Base-by-base conservation (phyloP, 1,284 basidiomycete species). In the Chalciporus sp. region DNA sequence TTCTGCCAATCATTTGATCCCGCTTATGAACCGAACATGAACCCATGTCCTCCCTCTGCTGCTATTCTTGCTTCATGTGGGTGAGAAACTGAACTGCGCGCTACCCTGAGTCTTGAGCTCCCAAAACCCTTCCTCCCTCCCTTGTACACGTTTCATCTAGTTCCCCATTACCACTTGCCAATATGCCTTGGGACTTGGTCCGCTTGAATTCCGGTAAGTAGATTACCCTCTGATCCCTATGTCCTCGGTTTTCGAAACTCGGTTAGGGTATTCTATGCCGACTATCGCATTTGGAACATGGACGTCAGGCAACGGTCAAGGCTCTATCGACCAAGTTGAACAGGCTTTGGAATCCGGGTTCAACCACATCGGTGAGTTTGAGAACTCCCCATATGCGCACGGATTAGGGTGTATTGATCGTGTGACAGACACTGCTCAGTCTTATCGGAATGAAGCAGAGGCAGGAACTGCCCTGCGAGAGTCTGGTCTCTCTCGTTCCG, bases 211-310 rank as follows among this genome's bases (percentile, higher is more conserved):
- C 78, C 56, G 76, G 79, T 75, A 47, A 52, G 67, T 54, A 23
- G 28, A 26, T 40, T 16, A 11, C 33, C 29, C 4, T 12, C 28
- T 19, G 5, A 3, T 16, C 16, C 29, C 14, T 33, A 17, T 40
- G 12, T 2, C 11, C 19, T 20, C 12, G 19, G n/a, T 33, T 16
- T 12, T 14, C 40, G 17, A 3, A 49, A 49, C 20, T 19, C 29
- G 31, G 44, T 19, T 48, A 79, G 78, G 77, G 4, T 63, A 72
- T 55, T 57, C 56, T 19, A 79, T 81, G 37, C 80, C 80, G 16
- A 71, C 70, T 40, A 78, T 84, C 56, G 81, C 72, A 54, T 82
- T 80, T 60, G 81, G 81, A 7, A 82, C 81, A 1, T 81, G 79
- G 76, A 79, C 72, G 28, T 60, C 79, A n/a, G 76, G 80, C 3